Conservation (phyloP, 257 asterid genomes). For the Leptodermis oblonga region DNA sequence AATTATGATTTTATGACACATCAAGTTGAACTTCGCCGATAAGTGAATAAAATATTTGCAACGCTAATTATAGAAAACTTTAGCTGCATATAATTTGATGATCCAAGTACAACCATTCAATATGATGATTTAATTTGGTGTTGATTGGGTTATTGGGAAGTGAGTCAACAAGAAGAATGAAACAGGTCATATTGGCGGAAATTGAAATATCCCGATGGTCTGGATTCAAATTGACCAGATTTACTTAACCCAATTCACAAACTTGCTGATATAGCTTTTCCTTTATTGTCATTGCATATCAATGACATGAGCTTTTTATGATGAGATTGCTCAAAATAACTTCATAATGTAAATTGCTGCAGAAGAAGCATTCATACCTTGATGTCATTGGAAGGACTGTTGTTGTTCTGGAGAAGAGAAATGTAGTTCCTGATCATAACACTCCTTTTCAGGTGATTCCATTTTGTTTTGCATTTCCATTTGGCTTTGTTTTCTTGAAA, state of each 20-base stretch:
- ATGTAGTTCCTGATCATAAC: constrained; percentile 93
- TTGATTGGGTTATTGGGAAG: background rate
- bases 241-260: background rate
- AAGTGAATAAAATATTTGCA: background rate
- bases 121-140: background rate
- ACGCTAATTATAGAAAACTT: background rate
- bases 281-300: background rate
- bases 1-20: background rate
- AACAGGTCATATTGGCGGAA: background rate
- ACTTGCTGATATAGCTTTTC: background rate
- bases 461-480: background rate
- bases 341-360: constrained; percentile 38
- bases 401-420: constrained; percentile 78
- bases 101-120: background rate
- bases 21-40: background rate
- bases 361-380: constrained; percentile 92
- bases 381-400: constrained; percentile 95
- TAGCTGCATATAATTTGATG: too few relatives aligned
- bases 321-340: constrained; percentile 19
- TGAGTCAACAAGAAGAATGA: background rate
- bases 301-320: background rate
- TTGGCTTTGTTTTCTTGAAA: background rate
- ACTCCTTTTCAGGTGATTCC: constrained; percentile 83
- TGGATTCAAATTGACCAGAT: background rate
- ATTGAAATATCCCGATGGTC: background rate